phyloP scores from a whole-genome alignment of 306 rosid genomes.

The Trifolium repens region DNA sequence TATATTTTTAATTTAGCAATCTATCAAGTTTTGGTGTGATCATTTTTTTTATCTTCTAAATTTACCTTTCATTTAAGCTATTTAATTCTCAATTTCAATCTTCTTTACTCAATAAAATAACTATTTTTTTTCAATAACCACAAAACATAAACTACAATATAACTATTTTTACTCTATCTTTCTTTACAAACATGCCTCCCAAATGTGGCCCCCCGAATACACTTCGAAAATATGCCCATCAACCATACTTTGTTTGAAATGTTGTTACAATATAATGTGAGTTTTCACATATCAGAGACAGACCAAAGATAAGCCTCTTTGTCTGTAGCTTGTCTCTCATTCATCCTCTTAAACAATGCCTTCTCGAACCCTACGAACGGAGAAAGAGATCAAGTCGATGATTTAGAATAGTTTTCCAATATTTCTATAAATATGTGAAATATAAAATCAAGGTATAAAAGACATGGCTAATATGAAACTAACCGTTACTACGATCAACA shows the following conservation, averaged over 20 bases:
- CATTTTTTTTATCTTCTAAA: too few relatives aligned
- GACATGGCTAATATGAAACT: conserved; percentile 44
- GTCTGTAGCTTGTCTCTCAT: conserved; percentile 75
- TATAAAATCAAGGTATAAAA: background rate
- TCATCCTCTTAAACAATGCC: conserved; percentile 68
- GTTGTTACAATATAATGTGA: background rate
- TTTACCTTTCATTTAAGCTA: too few relatives aligned
- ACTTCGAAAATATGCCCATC: background rate
- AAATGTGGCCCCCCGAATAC: conserved; percentile 11
- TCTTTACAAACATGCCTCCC: conserved; percentile 19
- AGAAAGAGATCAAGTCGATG: conserved; percentile 25
- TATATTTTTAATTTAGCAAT: too few relatives aligned
- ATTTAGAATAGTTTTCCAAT: background rate
- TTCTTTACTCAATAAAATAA: too few relatives aligned
- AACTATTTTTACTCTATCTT: too few relatives aligned
- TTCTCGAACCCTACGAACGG: conserved; percentile 73
- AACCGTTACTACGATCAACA: conserved; percentile 90
- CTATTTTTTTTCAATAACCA: too few relatives aligned
- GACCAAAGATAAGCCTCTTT: conserved; percentile 95
- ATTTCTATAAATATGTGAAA: conserved; percentile 3
- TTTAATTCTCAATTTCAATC: too few relatives aligned
- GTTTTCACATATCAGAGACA: conserved; percentile 77
- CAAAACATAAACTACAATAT: too few relatives aligned
- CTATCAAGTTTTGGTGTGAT: too few relatives aligned
- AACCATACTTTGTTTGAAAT: conserved; percentile 24